phyloP scores from a whole-genome alignment of 2,329 filamentous ascomycete species.

The Diaporthe destruens region DNA sequence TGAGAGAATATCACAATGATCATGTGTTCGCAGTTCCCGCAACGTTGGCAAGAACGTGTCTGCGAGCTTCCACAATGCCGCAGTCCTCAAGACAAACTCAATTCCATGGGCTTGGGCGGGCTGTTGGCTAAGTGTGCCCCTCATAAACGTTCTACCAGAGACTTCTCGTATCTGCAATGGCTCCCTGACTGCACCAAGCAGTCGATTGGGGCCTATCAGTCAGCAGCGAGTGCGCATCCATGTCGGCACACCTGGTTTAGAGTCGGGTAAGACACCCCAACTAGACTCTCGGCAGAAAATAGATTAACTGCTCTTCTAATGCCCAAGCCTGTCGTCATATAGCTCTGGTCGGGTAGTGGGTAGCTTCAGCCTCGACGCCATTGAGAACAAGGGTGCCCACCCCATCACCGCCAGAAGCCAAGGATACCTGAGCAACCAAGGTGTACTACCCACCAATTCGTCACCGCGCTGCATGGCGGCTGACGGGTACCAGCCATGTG shows the following conservation, averaged over 20 bases:
- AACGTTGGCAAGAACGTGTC: neutral
- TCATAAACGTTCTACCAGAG: constrained; percentile 5
- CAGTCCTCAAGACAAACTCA: constrained; percentile 4
- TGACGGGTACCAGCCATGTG: constrained; percentile 35
- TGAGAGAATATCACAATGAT: neutral
- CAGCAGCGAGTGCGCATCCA: constrained; percentile 13
- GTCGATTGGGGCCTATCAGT: constrained; percentile 1
- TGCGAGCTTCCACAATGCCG: neutral
- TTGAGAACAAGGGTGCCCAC: constrained; percentile 32
- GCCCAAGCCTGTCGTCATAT: constrained; percentile 30
- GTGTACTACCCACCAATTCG: constrained; percentile 29
- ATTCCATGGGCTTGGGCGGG: constrained; percentile 22
- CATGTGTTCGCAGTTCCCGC: neutral
- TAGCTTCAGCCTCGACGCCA: constrained; percentile 39
- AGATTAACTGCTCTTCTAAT: constrained; percentile 15
- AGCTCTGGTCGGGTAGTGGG: constrained; percentile 19
- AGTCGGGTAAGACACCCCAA: constrained; percentile 28
- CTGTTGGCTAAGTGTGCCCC: neutral
- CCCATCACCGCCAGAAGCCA: neutral
- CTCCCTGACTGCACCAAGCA: constrained; percentile 16
- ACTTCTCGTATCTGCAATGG: constrained; percentile 32
- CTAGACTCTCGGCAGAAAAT: constrained; percentile 22
- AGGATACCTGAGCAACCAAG: constrained; percentile 36
- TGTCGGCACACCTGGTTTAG: constrained; percentile 16
- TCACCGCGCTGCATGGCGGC: constrained; percentile 29